Conservation (phyloP, 2,329 filamentous ascomycete genomes). For the Chaetothyriales sp. region DNA sequence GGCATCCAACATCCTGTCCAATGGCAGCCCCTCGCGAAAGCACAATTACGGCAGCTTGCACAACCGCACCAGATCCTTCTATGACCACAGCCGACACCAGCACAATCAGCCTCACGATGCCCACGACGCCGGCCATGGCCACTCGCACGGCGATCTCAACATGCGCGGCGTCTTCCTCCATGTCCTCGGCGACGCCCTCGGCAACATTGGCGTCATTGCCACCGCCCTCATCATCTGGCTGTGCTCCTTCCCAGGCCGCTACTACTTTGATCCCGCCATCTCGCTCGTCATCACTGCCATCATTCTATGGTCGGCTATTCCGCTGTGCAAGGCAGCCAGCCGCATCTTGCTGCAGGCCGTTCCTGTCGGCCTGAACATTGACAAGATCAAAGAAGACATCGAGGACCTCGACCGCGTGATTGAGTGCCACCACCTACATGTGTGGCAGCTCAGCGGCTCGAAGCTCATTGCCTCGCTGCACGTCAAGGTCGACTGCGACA, state of each 20-base stretch:
- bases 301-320: conserved; percentile 42
- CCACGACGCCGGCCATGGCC: conserved; percentile 42
- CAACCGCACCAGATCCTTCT: conserved; percentile 20
- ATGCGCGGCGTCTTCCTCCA: conserved; percentile 67
- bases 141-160: conserved; percentile 79
- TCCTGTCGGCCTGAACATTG: conserved; percentile 71
- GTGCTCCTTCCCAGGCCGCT: conserved; percentile 64
- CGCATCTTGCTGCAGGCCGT: conserved; percentile 91
- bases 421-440: conserved; percentile 88
- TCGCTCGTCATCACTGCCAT: conserved; percentile 85
- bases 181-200: conserved; percentile 38
- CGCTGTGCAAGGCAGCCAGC: conserved; percentile 38
- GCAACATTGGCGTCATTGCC: conserved; percentile 35
- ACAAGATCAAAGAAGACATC: conserved; percentile 88
- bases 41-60: conserved; percentile 15
- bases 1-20: conserved; percentile 9
- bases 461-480: conserved; percentile 90
- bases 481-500: conserved; percentile 80
- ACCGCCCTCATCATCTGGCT: conserved; percentile 85
- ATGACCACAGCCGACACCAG: conserved; percentile 58
- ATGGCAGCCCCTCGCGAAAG: conserved; percentile 17
- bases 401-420: conserved; percentile 69
- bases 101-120: conserved; percentile 61
- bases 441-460: conserved; percentile 94
- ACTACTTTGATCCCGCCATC: conserved; percentile 81